These are phyloP conservation scores for Entomortierella beljakovae DNA, from an alignment of 192 early-diverging fungal genomes.

Conservation along the genomic window DNA sequence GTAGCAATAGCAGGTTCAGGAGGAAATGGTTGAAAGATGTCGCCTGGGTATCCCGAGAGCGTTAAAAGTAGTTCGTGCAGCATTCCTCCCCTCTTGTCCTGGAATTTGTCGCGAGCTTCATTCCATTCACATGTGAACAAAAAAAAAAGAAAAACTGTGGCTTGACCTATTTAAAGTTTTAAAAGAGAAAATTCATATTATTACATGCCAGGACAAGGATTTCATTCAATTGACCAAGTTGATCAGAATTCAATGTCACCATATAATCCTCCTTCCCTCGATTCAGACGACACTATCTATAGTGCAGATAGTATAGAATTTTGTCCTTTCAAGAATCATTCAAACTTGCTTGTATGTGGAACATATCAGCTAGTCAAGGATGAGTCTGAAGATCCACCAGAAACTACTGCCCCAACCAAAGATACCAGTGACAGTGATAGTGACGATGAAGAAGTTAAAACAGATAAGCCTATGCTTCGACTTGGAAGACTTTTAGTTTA, in stretches of 20 bases:
- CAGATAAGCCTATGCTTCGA: conserved; percentile 60
- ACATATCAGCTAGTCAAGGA: conserved; percentile 76
- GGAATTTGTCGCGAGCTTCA: background rate
- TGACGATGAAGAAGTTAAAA: conserved; percentile 30
- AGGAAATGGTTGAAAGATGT: conserved; percentile 72
- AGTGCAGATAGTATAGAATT: conserved; percentile 83
- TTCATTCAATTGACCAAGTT: too few species aligned
- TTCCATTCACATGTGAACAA: background rate
- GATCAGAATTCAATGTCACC: conserved; percentile 14
- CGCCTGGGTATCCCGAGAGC: conserved; percentile 73
- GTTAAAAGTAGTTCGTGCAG: conserved; percentile 79
- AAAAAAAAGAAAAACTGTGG: too few species aligned
- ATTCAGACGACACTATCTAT: conserved; percentile 71
- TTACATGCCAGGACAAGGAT: too few species aligned
- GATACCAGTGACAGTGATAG: conserved; percentile 24
- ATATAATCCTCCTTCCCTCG: conserved; percentile 52
- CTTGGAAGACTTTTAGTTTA: conserved; percentile 78
- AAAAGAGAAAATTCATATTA: too few species aligned
- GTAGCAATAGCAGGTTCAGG: conserved; percentile 43
- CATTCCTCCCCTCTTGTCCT: conserved; percentile 50
- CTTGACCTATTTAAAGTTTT: too few species aligned
- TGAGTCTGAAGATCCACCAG: conserved; percentile 31
- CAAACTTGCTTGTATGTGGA: conserved; percentile 69
- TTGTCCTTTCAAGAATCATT: conserved; percentile 62
- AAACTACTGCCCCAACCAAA: conserved; percentile 13